Conservation (phyloP, 805 yeast species). For the Candida khao-thaluensis region DNA sequence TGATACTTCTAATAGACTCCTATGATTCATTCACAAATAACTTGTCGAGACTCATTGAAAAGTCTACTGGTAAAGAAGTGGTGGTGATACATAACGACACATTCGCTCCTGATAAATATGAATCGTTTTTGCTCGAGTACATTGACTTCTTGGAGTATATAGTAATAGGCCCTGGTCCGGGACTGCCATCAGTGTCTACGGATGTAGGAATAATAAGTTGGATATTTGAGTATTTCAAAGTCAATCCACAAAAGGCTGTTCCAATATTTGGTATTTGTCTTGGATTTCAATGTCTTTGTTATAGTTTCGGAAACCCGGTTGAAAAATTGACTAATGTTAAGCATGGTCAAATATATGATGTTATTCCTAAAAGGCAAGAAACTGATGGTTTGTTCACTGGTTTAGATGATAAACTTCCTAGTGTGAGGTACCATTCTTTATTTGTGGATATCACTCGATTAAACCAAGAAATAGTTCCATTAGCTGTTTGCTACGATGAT, state of each 20-base stretch:
- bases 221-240: constrained; percentile 33
- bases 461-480: constrained; percentile 45
- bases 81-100: constrained; percentile 65
- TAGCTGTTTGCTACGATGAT: constrained; percentile 57
- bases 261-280: constrained; percentile 91
- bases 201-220: constrained; percentile 78
- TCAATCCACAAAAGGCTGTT: constrained; percentile 16
- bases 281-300: constrained; percentile 85
- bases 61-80: constrained; percentile 50
- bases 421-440: constrained; percentile 89
- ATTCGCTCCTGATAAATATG: constrained; percentile 29
- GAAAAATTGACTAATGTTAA: constrained; percentile 54
- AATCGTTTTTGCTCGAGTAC: constrained; percentile 36
- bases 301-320: constrained; percentile 57
- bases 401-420: constrained; percentile 26
- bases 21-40: constrained; percentile 95
- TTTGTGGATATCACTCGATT: constrained; percentile 42
- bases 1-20: constrained; percentile 79
- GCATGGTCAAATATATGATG: constrained; percentile 81
- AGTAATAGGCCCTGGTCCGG: constrained; percentile 97
- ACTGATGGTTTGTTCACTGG: constrained; percentile 21
- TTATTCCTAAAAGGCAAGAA: constrained; percentile 43
- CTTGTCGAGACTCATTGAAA: constrained; percentile 58
- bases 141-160: constrained; percentile 66
- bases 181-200: constrained; percentile 61